phyloP scores from a whole-genome alignment of 495 filamentous ascomycete genomes.

The Penicillium diatomitis region DNA sequence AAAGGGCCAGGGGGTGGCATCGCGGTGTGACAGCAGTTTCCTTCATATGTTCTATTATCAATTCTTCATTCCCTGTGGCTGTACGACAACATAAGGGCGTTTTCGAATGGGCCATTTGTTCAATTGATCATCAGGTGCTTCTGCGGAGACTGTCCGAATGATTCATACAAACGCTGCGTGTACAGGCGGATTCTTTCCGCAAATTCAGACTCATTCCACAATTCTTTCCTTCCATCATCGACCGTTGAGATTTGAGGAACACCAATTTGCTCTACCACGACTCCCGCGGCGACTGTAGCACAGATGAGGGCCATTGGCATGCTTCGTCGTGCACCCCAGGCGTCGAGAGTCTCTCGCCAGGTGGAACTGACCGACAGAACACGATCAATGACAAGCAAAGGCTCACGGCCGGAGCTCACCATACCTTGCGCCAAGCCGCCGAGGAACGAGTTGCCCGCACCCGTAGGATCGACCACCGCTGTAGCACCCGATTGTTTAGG shows the following conservation, averaged over 20 bases:
- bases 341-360: constrained; percentile 23
- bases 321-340: constrained; percentile 25
- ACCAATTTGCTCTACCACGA: constrained; percentile 90
- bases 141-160: constrained; percentile 37
- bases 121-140: constrained; percentile 38
- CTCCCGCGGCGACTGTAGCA: constrained; percentile 81
- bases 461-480: constrained; percentile 81
- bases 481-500: constrained; percentile 20
- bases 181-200: constrained; percentile 45
- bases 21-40: constrained; percentile 22
- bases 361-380: constrained; percentile 20
- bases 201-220: constrained; percentile 65
- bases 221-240: constrained; percentile 50
- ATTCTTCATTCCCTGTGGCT: constrained; percentile 27
- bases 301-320: constrained; percentile 63
- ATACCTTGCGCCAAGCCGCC: constrained; percentile 74
- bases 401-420: constrained; percentile 42
- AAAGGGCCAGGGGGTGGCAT: constrained; percentile 11
- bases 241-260: constrained; percentile 53
- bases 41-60: constrained; percentile 28
- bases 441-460: constrained; percentile 91
- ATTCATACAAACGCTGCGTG: constrained; percentile 39
- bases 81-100: constrained; percentile 41
- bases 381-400: constrained; percentile 26
- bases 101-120: constrained; percentile 27